Percentiles rank a stretch among this genome's conserved stretches.
These are phyloP conservation scores for Vigna reflexopilosa DNA, from an alignment of 306 rosid genomes.

Conservation along the genomic window DNA sequence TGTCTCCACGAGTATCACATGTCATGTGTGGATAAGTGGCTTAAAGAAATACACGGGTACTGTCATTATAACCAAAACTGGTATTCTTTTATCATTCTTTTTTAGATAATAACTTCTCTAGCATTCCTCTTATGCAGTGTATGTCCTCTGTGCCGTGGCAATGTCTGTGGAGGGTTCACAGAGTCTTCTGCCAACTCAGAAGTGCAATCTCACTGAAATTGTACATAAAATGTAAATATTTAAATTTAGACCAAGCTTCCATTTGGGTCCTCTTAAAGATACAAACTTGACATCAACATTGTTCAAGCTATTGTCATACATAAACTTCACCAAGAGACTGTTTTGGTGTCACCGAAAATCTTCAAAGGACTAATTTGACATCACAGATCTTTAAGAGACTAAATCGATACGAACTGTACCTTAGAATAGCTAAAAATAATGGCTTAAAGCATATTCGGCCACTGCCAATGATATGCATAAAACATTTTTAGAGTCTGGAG, in stretches of 20 bases:
- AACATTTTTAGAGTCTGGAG: constrained; percentile 14
- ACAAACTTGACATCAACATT: constrained; percentile 35
- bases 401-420: constrained; percentile 29
- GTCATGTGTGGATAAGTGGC: constrained; percentile 96
- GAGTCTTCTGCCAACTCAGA: constrained; percentile 59
- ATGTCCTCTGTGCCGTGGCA: constrained; percentile 95
- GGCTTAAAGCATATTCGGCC: constrained; percentile 9
- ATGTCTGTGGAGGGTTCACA: constrained; percentile 74
- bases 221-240: constrained; percentile 64
- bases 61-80: constrained; percentile 17
- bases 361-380: constrained; percentile 12
- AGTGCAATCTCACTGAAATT: constrained; percentile 63
- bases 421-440: constrained; percentile 22
- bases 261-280: constrained; percentile 21
- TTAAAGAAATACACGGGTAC: constrained; percentile 97
- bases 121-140: constrained; percentile 60
- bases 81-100: constrained; percentile 10
- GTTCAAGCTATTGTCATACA: constrained; percentile 23
- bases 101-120: constrained; percentile 27
- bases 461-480: constrained; percentile 37
- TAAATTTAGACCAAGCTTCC: constrained; percentile 23
- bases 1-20: constrained; percentile 92
- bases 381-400: constrained; percentile 18
- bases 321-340: neutral
- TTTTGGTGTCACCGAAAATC: constrained; percentile 27